Evolutionary conservation across 2,329 filamentous ascomycete genomes (phyloP), one percentile per base, ranked within the genome.

Genomic region (Fusarium pseudograminearum): DNA sequence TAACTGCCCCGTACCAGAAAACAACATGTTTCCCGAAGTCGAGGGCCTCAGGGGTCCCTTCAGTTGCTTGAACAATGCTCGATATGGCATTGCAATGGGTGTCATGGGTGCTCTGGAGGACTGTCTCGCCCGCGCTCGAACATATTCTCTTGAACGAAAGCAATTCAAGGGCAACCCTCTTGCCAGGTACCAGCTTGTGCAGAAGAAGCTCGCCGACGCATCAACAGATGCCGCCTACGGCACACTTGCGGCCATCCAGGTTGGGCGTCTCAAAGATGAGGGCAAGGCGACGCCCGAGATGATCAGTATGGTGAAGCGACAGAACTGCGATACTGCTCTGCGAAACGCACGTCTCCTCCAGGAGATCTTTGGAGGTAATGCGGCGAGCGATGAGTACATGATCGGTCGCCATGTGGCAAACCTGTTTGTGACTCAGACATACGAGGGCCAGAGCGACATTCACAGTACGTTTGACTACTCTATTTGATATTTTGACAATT

Each of bases 401-500:
- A 98, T 99, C 76, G 96, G 93, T 18, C 89, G 96, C 69, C 96
- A 98, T 83, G 96, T 98, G 62, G 91, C 95, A 59, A 99, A 99
- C 79, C 80, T 99, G 69, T 99, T 97, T 80, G 96, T 99, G 55
- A 97, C 95, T 57, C 95, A 98, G 83, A 98, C 95, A 3, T 99
- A 99, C 74, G 96, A 99, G 82, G 96, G 96, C 24, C 96, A 98
- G 82, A 98, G 94, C 77, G 96, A 98, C 81, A 98, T 98, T 78
- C 96, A 98, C 80, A 89, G 93, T 95, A 83, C 87, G 92, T 88
- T 61, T 63, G 34, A 22, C 30, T 40, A n/a, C 14, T 36, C 40
- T 38, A 52, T 52, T 30, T n/a, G 34, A 16, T 36, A 60, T 54
- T 45, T 28, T 18, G 38, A 54, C 31, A 41, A 41, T 47, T 62